Conservation (phyloP, 768 basidiomycete genomes). For the Phlegmacium glaucopus region DNA sequence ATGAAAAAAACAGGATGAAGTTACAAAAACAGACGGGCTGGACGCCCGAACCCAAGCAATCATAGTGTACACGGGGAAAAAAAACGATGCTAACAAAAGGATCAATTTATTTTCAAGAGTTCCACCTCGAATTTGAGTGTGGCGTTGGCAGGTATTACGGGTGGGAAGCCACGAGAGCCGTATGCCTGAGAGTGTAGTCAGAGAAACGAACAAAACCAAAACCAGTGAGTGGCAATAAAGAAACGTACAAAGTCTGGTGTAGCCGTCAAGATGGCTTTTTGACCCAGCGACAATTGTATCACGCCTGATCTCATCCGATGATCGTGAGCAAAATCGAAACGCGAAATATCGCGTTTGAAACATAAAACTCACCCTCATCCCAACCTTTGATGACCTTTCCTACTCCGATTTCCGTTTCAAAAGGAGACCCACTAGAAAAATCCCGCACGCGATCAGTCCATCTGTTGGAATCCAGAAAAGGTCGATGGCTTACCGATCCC, state of each 20-base stretch:
- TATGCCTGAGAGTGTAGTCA: constrained; percentile 50
- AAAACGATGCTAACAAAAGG: constrained; percentile 1
- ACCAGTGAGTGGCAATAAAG: too few relatives aligned
- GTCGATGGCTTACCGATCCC: constrained; percentile 55
- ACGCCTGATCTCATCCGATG: constrained; percentile 53
- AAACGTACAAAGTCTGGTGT: constrained; percentile 75
- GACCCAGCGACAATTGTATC: constrained; percentile 67
- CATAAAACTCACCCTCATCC: constrained; percentile 71
- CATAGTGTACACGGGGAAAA: neutral
- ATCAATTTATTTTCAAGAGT: constrained; percentile 62
- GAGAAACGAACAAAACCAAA: constrained; percentile 3
- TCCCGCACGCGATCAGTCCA: constrained; percentile 1
- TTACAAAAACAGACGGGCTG: constrained; percentile 9
- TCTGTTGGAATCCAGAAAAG: neutral
- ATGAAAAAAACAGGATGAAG: constrained; percentile 20
- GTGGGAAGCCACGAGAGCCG: constrained; percentile 71
- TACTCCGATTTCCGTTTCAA: constrained; percentile 69
- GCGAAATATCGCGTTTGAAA: neutral
- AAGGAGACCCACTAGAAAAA: constrained; percentile 48
- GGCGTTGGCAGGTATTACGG: constrained; percentile 74
- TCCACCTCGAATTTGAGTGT: constrained; percentile 83
- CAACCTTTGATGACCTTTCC: constrained; percentile 87
- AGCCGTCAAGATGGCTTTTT: constrained; percentile 65
- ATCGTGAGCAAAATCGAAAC: constrained; percentile 18
- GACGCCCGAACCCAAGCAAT: constrained; percentile 10